Evolutionary conservation across 768 basidiomycete species (phyloP).

Genomic region (Tricholoma sp.): DNA sequence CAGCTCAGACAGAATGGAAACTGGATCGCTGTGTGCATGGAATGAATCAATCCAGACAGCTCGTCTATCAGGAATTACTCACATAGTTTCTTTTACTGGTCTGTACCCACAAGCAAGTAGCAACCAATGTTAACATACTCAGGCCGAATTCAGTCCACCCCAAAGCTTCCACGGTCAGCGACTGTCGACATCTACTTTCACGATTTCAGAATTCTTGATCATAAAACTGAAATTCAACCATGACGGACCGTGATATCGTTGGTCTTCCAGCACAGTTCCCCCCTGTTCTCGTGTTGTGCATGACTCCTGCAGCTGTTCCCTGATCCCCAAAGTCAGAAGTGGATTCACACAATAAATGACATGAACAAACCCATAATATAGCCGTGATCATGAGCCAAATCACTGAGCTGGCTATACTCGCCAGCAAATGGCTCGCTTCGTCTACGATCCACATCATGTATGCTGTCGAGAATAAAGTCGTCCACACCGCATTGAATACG

Average conservation of each 20-base stretch:
- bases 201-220: background rate
- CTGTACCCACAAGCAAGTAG: constrained; percentile 44
- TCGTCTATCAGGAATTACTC: constrained; percentile 18
- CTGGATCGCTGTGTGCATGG: background rate
- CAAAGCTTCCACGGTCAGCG: constrained; percentile 65
- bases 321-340: constrained; percentile 20
- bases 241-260: constrained; percentile 45
- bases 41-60: constrained; percentile 2
- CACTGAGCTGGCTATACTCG: constrained; percentile 74
- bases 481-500: constrained; percentile 68
- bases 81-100: constrained; percentile 16
- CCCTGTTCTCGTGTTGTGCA: constrained; percentile 59
- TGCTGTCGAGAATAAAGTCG: constrained; percentile 60
- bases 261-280: constrained; percentile 51
- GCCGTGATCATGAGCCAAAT: constrained; percentile 65
- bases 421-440: constrained; percentile 60
- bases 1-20: background rate
- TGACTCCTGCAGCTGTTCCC: constrained; percentile 64
- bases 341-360: background rate
- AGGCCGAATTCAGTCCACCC: constrained; percentile 74
- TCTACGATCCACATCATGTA: constrained; percentile 71
- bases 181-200: constrained; percentile 56
- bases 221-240: constrained; percentile 3
- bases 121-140: constrained; percentile 47
- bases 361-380: constrained; percentile 56